Base-by-base conservation (phyloP, 1,284 basidiomycete species). In the Volvariella surrecta region DNA sequence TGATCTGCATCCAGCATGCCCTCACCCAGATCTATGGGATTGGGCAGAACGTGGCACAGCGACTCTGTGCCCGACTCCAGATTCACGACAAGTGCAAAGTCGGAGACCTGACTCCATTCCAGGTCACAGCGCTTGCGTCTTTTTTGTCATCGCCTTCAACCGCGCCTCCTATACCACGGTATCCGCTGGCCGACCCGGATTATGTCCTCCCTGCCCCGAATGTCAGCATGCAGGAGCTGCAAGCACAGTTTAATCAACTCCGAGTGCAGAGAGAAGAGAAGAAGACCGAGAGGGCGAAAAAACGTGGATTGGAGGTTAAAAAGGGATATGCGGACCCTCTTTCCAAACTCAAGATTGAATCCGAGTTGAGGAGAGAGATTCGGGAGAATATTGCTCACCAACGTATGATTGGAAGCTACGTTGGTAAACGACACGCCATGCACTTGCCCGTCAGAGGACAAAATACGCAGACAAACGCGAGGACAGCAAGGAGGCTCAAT, bases 311-410 rank as follows among this genome's bases (percentile, higher is more conserved):
- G 21, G 47, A 46, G 21, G 44, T 47, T 28, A 54, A 50, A 41
- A 45, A 43, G 32, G 43, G 44, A 4, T 50, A 57, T 39, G 47
- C 45, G 39, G 86, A 90, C 58, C 72, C 76, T 1, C 64, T 95
- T 48, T 74, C 77, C 52, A 73, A 75, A 42, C 63, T 95, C 52
- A 80, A 79, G 63, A 81, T 93, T 52, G 90, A 94, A 64, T 73
- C 82, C 17, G 92, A 95, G 59, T 67, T 92, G 54, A 76, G 72
- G 55, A 72, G 86, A 49, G 76, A 86, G 56, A 70, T 91, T 51
- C 74, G 77, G 60, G 90, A 91, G 57, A 92, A 94, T 58, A 91
- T 95, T 61, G 81, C 79, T 7, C 92, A 93, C 62, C 84, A 92
- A 62, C 71, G 89, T 49, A 84, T 83, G 71, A 90, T 95, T 61